A percentile compares a stretch with the other conserved stretches of the same genome.
Evolutionary conservation across 2,329 filamentous ascomycete species (phyloP).

Genomic region (Peltaster fructicola): DNA sequence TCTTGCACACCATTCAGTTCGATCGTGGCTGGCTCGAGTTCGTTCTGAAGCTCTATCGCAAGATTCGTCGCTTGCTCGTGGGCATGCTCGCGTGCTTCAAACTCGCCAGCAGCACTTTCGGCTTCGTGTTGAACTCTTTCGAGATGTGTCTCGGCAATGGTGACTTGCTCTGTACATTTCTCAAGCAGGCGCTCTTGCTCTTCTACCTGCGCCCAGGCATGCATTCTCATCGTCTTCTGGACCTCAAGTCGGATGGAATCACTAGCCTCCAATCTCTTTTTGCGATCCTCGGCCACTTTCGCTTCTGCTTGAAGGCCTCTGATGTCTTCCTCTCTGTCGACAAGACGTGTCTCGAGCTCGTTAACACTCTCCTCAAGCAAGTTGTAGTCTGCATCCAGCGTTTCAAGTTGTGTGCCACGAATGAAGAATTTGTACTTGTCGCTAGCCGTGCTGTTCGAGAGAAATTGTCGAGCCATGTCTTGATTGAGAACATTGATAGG

Average conservation of each 20-base stretch:
- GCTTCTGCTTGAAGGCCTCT: constrained; percentile 37
- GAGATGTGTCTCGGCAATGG: constrained; percentile 29
- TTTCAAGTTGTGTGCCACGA: constrained; percentile 82
- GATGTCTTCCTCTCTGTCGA: constrained; percentile 45
- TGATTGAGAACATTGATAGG: constrained; percentile 91
- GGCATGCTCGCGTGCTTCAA: constrained; percentile 26
- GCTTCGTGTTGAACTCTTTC: constrained; percentile 27
- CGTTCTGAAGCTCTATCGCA: constrained; percentile 17
- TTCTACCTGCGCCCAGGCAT: constrained; percentile 76
- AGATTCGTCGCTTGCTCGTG: constrained; percentile 20
- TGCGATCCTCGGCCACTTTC: constrained; percentile 45
- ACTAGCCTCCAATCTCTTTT: constrained; percentile 48
- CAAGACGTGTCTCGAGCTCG: constrained; percentile 46
- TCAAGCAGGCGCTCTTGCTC: constrained; percentile 42
- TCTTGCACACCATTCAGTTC: constrained; percentile 31
- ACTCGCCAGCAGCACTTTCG: constrained; percentile 25
- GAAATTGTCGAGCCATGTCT: constrained; percentile 83
- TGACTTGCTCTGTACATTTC: constrained; percentile 15
- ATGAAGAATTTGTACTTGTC: constrained; percentile 96
- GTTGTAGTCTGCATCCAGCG: constrained; percentile 79
- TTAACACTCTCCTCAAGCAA: constrained; percentile 66
- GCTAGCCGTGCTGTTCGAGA: constrained; percentile 63
- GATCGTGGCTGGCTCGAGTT: constrained; percentile 24
- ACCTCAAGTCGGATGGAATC: constrained; percentile 45
- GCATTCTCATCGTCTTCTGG: constrained; percentile 42